Base-by-base conservation (phyloP, 495 filamentous ascomycete species). In the Talaromyces adpressus region DNA sequence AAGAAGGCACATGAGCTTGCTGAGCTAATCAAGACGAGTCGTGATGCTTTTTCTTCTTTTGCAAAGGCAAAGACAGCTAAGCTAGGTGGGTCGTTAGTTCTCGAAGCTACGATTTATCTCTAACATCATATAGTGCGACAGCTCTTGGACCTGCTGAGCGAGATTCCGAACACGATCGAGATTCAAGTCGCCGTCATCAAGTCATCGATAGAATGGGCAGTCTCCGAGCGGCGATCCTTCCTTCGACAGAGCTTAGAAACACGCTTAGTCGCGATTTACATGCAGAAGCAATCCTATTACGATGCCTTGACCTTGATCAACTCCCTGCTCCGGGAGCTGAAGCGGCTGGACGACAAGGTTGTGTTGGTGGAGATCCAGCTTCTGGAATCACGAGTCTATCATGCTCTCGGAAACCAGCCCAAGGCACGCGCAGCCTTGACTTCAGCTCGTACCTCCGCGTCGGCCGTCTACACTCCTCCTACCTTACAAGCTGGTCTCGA, bases 21-120 rank as follows among this genome's bases (percentile, higher is more conserved):
- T 57, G 89, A 92, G 65, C 85, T 99, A 68, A 89, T 99, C 66
- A 92, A 87, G 67, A 88, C 89, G 70, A 97, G 93, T 73, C 86
- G 93, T 68, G 89, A 91, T 68, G 88, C 91, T 25, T 85, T 99
- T 64, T 96, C 93, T 57, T 92, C 90, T 66, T 98, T 98, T 72
- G 93, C 94, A 64, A 97, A 97, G 80, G 95, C 94, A 66, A 99
- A 99, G 86, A 98, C 94, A 22, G 91, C 94, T 47, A 99, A 99
- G 79, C 81, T 99, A 62, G 92, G 94, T 98, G 86, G 70, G 85
- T 58, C 64, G 6, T 6, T 2, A 29, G 1, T 5, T 62, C 30
- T n/a, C 7, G 14, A 18, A 36, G 27, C 14, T 34, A 5, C 23
- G 23, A 2, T 51, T 3, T 49, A 57, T 22, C 2, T 53, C 30